Base-by-base conservation (phyloP, 1,284 basidiomycete species). In the Trametes versicolor region DNA sequence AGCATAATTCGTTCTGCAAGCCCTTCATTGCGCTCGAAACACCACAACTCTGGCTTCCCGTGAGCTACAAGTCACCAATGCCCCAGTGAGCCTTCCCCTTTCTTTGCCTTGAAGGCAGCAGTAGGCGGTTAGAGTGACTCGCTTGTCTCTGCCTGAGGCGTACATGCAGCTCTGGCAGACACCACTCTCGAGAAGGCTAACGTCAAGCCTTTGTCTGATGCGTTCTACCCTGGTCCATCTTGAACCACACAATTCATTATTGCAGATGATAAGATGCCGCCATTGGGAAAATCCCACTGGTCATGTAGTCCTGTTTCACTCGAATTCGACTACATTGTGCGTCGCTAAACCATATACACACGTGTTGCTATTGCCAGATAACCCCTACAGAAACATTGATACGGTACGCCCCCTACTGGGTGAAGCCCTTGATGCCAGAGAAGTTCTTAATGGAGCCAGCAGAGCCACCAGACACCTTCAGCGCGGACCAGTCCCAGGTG, bases 401-500 rank as follows among this genome's bases (percentile, higher is more conserved):
- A 7, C 27, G 27, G 5, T 25, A 41, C 25, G 10, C 23, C 10
- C 15, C 21, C 74, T 71, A 80, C 63, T 76, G 68, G 37, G 57
- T 68, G 71, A 78, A 83, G 45, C 77, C 76, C 41, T 43, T 43
- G 41, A 43, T 43, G 41, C 41, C 41, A n/a, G 58, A 69, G 71
- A 78, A 83, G 39, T 76, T 75, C 32, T 43, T 55, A 56, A 83
- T 76, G 12, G 74, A 71, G 27, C 83, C 81, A 10, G 70, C 68
- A 34, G 68, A 64, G 17, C 85, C 85, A 8, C 86, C 85, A 5
- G 77, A 76, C 9, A 81, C 78, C 55, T 77, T 72, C 54, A 89
- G 77, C 25, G 72, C 74, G 8, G 79, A 74, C 83, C 85, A 88
- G 68, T 86, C 74, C 86, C 87, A 88, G 0, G 74, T 76, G 6